Conservation (phyloP, 2,329 filamentous ascomycete genomes). For the Epichloe amarillans region DNA sequence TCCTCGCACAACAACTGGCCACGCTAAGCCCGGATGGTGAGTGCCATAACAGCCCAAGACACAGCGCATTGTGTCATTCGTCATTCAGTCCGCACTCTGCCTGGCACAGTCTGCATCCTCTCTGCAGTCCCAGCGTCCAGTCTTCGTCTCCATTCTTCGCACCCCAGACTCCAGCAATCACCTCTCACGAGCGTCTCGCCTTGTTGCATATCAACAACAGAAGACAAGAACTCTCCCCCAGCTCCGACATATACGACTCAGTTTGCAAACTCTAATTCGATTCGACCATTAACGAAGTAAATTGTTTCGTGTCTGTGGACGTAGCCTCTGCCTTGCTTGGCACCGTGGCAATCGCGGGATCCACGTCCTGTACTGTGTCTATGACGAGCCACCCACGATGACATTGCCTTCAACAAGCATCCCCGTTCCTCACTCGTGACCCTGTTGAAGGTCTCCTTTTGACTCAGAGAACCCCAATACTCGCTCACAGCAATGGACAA, state of each 20-base stretch:
- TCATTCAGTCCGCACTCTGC: constrained; percentile 5
- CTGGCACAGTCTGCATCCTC: neutral
- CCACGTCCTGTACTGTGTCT: constrained; percentile 10
- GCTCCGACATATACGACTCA: neutral
- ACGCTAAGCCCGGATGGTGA: constrained; percentile 4
- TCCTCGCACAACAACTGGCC: neutral
- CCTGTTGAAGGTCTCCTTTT: constrained; percentile 16
- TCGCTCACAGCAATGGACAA: constrained; percentile 22
- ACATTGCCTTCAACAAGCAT: constrained; percentile 7
- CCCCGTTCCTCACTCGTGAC: constrained; percentile 13
- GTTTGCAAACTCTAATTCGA: neutral
- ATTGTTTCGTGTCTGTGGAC: neutral
- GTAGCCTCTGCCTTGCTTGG: neutral
- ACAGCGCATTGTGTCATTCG: constrained; percentile 8
- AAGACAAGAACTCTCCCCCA: neutral
- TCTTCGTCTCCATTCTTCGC: constrained; percentile 3
- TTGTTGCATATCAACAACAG: neutral
- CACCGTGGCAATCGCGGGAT: constrained; percentile 3
- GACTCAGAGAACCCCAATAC: constrained; percentile 16
- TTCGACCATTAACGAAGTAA: neutral
- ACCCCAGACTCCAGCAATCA: neutral
- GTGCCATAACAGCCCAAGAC: constrained; percentile 6
- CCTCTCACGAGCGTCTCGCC: neutral
- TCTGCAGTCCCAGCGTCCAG: constrained; percentile 1
- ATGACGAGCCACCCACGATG: constrained; percentile 24